Percentiles rank a stretch among this genome's conserved stretches.
Evolutionary conservation across 2,329 filamentous ascomycete genomes (phyloP).

Genomic region (Cryphonectria japonica): DNA sequence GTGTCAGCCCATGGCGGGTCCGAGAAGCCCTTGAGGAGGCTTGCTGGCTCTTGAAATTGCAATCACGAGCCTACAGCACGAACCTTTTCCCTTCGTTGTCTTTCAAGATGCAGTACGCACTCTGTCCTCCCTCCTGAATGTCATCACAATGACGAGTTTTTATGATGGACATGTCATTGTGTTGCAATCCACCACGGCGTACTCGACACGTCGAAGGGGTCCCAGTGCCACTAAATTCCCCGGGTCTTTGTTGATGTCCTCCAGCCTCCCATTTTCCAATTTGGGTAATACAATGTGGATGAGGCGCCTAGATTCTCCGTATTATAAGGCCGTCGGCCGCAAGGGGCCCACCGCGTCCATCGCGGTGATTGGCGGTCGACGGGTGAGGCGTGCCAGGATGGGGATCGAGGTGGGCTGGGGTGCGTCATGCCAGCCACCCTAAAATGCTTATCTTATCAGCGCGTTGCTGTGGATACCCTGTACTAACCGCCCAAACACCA

Average conservation of each 20-base stretch:
- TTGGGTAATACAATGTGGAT: slow-evolving; percentile 10
- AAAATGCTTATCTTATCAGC: slow-evolving; percentile 6
- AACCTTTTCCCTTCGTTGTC: too few relatives aligned
- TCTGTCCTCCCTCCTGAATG: too few relatives aligned
- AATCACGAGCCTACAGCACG: too few relatives aligned
- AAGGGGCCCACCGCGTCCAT: not conserved
- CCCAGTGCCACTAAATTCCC: not conserved
- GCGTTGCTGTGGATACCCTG: slow-evolving; percentile 25
- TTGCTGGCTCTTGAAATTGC: not conserved
- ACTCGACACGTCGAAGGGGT: not conserved
- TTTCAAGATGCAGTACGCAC: too few relatives aligned
- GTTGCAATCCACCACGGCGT: not conserved
- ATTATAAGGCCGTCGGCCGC: slow-evolving; percentile 7
- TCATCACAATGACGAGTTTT: too few relatives aligned
- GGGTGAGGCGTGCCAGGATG: not conserved
- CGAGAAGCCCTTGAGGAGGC: not conserved
- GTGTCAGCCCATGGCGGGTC: not conserved
- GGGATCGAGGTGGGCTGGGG: slow-evolving; percentile 8
- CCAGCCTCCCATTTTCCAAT: slow-evolving; percentile 15
- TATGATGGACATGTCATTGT: too few relatives aligned
- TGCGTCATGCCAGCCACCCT: slow-evolving; percentile 23
- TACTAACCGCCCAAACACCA: slow-evolving; percentile 1
- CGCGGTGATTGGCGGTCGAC: not conserved
- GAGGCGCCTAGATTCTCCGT: slow-evolving; percentile 9
- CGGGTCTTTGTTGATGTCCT: not conserved